Conservation (phyloP, 306 rosid genomes). For the Lagenaria siceraria region DNA sequence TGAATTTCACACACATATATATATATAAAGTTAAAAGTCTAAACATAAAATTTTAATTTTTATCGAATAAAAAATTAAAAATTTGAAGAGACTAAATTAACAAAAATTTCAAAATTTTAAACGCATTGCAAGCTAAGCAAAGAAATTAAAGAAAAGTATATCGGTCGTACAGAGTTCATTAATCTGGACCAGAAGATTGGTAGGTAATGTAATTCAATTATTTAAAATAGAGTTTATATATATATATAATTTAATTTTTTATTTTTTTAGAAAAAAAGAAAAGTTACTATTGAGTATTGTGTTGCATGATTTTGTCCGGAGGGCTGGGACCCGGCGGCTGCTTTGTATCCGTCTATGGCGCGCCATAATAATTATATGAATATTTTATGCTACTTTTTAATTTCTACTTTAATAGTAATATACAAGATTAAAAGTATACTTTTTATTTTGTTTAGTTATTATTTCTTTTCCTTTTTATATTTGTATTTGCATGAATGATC, state of each 20-base stretch:
- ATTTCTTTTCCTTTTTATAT: neutral
- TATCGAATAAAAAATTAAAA: too few relatives aligned
- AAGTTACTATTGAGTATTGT: neutral
- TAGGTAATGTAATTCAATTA: neutral
- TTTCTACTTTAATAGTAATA: neutral
- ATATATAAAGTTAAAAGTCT: too few relatives aligned
- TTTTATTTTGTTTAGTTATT: neutral
- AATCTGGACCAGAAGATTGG: neutral
- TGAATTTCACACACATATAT: too few relatives aligned
- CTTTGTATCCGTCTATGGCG: neutral
- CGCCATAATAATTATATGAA: neutral
- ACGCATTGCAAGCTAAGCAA: neutral
- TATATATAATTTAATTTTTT: neutral
- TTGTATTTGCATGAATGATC: neutral
- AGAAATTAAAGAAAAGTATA: neutral
- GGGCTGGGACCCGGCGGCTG: slow-evolving; percentile 1
- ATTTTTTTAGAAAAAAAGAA: neutral
- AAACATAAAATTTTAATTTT: too few relatives aligned
- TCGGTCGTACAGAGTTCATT: neutral
- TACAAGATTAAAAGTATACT: neutral
- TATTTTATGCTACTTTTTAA: neutral
- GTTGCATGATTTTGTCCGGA: neutral
- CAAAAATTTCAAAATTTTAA: too few relatives aligned
- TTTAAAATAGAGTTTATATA: neutral
- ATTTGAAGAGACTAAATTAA: too few relatives aligned